Base-by-base conservation (phyloP, 345 rosid species). In the Arabis hirsuta region DNA sequence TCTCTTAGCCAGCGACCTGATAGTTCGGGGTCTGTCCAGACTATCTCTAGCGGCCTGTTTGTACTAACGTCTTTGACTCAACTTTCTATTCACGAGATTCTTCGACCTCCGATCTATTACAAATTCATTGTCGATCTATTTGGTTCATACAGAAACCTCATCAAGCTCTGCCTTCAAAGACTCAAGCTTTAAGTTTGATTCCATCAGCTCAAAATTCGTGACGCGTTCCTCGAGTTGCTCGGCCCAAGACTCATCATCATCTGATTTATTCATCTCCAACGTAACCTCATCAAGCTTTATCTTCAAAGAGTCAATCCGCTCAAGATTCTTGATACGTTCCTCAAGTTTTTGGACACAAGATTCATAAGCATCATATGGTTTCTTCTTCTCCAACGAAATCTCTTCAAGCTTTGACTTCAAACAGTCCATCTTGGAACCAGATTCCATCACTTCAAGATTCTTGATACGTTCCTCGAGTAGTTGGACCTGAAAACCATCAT, bases 391-490 rank as follows among this genome's bases (percentile, higher is more conserved):
- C 51, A 46, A 29, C 16, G 45, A 19, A 55, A 32, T 9, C n/a
- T 44, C 46, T 12, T 10, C 22, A 39, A 71, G 31, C 59, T 27
- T 69, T 57, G 9, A 22, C 11, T 46, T 46, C 56, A 56, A 22
- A 27, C 6, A n/a, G 2, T 46, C 65, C 44, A 60, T 16, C 48
- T 41, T 59, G 12, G 41, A 42, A n/a, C n/a, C 26, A 1, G 31
- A 51, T n/a, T 38, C 48, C 22, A 43, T 12, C 20, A 7, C 22
- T 62, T 58, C 63, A 20, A 39, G 47, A 22, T 58, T 55, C 44
- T 43, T 55, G 22, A 67, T 5, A n/a, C 63, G 72, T 31, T 67
- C 72, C 32, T 67, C 72, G 6, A 55, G 44, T 24, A 43, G 31
- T 12, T 44, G 52, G 10, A 13, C 32, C 42, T 41, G 51, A 54